Evolutionary conservation across 305 asterid species (phyloP).

Genomic region (Euphrasia arctica): DNA sequence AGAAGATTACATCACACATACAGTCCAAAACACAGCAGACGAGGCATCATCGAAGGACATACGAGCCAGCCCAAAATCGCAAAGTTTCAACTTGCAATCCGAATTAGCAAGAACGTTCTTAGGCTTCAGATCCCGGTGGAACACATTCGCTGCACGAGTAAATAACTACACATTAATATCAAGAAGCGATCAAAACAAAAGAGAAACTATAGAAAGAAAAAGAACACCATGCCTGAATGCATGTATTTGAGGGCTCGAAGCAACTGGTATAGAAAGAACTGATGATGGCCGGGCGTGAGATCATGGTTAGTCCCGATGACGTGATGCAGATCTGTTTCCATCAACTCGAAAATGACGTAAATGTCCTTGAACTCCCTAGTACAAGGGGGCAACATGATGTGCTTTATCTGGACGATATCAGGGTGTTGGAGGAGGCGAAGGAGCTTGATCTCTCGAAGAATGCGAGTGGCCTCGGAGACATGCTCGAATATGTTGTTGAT

Average conservation of each 20-base stretch:
- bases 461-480: slow-evolving; percentile 60
- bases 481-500: slow-evolving; percentile 58
- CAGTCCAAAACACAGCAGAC: slow-evolving; percentile 63
- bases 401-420: slow-evolving; percentile 54
- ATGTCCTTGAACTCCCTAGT: slow-evolving; percentile 56
- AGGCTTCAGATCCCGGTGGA: slow-evolving; percentile 58
- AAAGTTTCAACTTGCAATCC: slow-evolving; percentile 59
- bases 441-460: slow-evolving; percentile 58
- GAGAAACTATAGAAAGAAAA: too few species aligned
- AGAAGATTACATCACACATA: slow-evolving; percentile 10
- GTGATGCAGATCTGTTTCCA: slow-evolving; percentile 66
- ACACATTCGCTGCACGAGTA: slow-evolving; percentile 40
- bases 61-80: slow-evolving; percentile 64
- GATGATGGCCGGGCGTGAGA: slow-evolving; percentile 54
- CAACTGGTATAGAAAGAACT: slow-evolving; percentile 52
- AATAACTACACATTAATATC: neutral
- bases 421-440: slow-evolving; percentile 56
- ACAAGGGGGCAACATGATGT: slow-evolving; percentile 61
- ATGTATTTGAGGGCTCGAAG: slow-evolving; percentile 52
- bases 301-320: slow-evolving; percentile 57
- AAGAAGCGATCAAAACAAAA: too few species aligned
- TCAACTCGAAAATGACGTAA: slow-evolving; percentile 55
- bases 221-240: slow-evolving; percentile 38
- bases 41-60: slow-evolving; percentile 58
- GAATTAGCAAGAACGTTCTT: slow-evolving; percentile 56